Evolutionary conservation across 208 protist genomes (phyloP).

Genomic region (Trypanosoma avium): DNA sequence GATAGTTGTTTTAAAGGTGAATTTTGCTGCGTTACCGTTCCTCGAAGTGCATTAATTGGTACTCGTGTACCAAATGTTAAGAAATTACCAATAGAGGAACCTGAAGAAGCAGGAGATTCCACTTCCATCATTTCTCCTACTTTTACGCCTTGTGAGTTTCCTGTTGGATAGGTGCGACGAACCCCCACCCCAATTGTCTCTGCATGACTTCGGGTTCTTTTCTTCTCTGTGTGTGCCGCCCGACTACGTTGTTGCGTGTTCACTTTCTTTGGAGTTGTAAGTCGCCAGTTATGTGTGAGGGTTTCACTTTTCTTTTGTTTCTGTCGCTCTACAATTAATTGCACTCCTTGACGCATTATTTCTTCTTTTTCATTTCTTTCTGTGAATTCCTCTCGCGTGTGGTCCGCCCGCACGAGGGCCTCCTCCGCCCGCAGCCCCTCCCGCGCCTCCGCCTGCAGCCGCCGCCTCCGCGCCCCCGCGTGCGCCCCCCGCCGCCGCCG

Average conservation of each 20-base stretch:
- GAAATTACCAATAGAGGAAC: not conserved
- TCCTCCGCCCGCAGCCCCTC: constrained; percentile 53
- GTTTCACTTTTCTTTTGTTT: constrained; percentile 3
- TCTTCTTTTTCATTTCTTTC: constrained; percentile 8
- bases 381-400: constrained; percentile 22
- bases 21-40: not conserved
- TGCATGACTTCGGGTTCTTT: constrained; percentile 12
- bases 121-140: constrained; percentile 6
- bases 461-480: constrained; percentile 15
- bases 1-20: not conserved
- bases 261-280: constrained; percentile 5
- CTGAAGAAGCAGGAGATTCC: constrained; percentile 3
- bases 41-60: constrained; percentile 16
- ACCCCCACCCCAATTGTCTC: not conserved
- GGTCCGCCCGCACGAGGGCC: too few species aligned
- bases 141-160: constrained; percentile 8
- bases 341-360: not conserved
- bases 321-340: not conserved
- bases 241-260: not conserved
- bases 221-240: constrained; percentile 22
- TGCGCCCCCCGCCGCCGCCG: constrained; percentile 7
- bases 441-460: constrained; percentile 31
- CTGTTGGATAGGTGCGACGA: constrained; percentile 19
- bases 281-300: not conserved
- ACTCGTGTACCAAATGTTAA: constrained; percentile 12